These are phyloP conservation scores for Lactarius sanguifluus DNA, from an alignment of 768 basidiomycete species.

Conservation along the genomic window DNA sequence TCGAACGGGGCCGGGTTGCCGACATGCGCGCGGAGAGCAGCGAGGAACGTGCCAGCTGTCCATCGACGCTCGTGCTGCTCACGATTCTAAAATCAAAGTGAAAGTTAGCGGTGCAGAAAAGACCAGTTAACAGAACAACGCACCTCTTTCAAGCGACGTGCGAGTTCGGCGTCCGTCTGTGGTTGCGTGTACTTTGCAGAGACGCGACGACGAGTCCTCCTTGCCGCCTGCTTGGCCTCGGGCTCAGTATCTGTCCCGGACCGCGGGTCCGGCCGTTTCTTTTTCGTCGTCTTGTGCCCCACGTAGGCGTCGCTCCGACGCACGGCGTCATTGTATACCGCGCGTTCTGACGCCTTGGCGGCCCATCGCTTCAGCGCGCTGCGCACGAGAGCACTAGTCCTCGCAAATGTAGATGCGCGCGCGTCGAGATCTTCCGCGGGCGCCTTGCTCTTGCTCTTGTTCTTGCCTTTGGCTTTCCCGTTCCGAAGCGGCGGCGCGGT, in stretches of 20 bases:
- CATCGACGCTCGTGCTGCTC: slow-evolving; percentile 71
- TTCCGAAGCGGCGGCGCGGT: slow-evolving; percentile 8
- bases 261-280: slow-evolving; percentile 34
- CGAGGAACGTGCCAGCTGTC: slow-evolving; percentile 70
- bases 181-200: slow-evolving; percentile 51
- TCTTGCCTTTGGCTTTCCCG: slow-evolving; percentile 24
- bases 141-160: slow-evolving; percentile 68
- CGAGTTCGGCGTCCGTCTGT: slow-evolving; percentile 63
- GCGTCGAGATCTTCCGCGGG: slow-evolving; percentile 17
- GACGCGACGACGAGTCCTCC: slow-evolving; percentile 39
- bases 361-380: slow-evolving; percentile 22
- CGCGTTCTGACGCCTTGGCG: slow-evolving; percentile 21
- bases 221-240: slow-evolving; percentile 33
- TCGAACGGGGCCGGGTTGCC: slow-evolving; percentile 38
- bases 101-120: not conserved
- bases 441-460: slow-evolving; percentile 23
- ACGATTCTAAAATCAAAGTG: slow-evolving; percentile 53
- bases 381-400: slow-evolving; percentile 15
- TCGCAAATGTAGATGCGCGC: slow-evolving; percentile 11
- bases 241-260: slow-evolving; percentile 1
- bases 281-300: slow-evolving; percentile 40
- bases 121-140: slow-evolving; percentile 8
- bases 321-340: slow-evolving; percentile 47
- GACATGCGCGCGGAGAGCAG: slow-evolving; percentile 44
- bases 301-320: slow-evolving; percentile 61